Conservation (phyloP, 2,329 filamentous ascomycete species). For the Magnaporthales sp. region DNA sequence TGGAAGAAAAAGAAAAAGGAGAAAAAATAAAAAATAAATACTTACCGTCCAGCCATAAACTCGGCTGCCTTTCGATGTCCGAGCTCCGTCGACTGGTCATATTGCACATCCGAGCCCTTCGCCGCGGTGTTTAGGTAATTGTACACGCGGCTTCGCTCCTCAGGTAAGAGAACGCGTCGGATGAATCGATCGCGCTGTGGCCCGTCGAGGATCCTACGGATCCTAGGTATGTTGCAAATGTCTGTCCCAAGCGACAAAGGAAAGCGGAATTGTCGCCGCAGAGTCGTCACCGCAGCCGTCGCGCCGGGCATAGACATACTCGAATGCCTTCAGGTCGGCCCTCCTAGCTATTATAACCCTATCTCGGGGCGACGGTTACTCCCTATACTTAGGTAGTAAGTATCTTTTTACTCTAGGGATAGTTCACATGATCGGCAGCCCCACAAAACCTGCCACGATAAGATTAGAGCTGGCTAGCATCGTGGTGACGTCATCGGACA, state of each 20-base stretch:
- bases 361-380: too few relatives aligned
- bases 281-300: neutral
- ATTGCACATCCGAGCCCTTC: neutral
- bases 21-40: slow-evolving; percentile 3
- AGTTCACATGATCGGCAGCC: neutral
- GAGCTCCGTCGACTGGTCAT: neutral
- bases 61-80: slow-evolving; percentile 25
- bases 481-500: neutral
- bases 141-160: slow-evolving; percentile 24
- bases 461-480: neutral
- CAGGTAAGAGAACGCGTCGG: slow-evolving; percentile 33
- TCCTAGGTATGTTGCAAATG: slow-evolving; percentile 62
- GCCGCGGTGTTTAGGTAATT: neutral
- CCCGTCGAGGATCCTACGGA: slow-evolving; percentile 47
- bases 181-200: slow-evolving; percentile 32
- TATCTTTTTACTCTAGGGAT: too few relatives aligned
- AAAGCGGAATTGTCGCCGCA: slow-evolving; percentile 44
- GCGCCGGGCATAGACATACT: neutral
- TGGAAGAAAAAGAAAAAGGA: neutral
- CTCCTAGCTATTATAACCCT: neutral
- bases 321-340: neutral
- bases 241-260: slow-evolving; percentile 67
- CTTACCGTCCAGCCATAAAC: slow-evolving; percentile 37
- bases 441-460: neutral
- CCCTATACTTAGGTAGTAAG: too few relatives aligned